Evolutionary conservation across 495 filamentous ascomycete species (phyloP).

Genomic region (Penicillium psychrofluorescens): DNA sequence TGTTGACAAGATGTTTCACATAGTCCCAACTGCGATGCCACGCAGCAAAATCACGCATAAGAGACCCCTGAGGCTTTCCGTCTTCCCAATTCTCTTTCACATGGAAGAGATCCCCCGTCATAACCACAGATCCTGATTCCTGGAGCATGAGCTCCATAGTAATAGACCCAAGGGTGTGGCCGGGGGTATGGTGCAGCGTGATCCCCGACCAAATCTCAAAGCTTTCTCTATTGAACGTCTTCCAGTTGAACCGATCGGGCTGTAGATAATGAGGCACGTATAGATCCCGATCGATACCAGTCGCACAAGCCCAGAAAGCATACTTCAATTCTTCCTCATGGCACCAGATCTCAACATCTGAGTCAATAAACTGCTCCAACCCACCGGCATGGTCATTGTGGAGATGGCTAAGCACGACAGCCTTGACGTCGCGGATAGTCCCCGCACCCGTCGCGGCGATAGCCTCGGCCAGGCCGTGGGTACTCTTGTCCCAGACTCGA

Average conservation of each 20-base stretch:
- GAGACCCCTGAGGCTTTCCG: conserved; percentile 32
- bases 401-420: conserved; percentile 46
- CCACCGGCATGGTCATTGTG: conserved; percentile 50
- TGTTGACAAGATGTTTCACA: too few species aligned
- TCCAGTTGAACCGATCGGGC: conserved; percentile 25
- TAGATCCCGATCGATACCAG: conserved; percentile 35
- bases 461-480: conserved; percentile 36
- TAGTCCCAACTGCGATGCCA: conserved; percentile 26
- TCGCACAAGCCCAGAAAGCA: conserved; percentile 40
- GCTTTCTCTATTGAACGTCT: conserved; percentile 21
- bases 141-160: conserved; percentile 33
- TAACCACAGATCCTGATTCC: conserved; percentile 35
- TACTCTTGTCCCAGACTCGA: conserved; percentile 30
- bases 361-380: conserved; percentile 41
- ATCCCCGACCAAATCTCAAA: conserved; percentile 32
- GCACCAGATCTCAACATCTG: conserved; percentile 43
- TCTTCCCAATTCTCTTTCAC: conserved; percentile 30
- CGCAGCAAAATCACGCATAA: conserved; percentile 33
- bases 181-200: conserved; percentile 29
- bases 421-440: conserved; percentile 42
- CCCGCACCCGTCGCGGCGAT: conserved; percentile 40
- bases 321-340: conserved; percentile 45
- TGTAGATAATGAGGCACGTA: conserved; percentile 35
- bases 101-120: conserved; percentile 38
- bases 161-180: conserved; percentile 32